Evolutionary conservation across 2,329 filamentous ascomycete species (phyloP).

Genomic region (Diaporthe capsici): DNA sequence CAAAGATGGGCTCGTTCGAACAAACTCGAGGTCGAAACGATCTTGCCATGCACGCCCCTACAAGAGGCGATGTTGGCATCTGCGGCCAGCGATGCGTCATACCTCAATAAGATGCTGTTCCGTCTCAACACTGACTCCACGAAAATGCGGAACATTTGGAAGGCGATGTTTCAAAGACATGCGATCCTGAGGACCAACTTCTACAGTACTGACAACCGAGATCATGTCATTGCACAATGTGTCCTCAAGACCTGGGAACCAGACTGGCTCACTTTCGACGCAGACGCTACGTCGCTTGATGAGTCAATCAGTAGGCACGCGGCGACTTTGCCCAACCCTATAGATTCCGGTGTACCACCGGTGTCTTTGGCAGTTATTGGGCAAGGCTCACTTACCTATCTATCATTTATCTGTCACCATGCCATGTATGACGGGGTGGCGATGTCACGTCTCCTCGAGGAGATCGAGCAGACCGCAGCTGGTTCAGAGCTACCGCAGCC

Average conservation of each 20-base stretch:
- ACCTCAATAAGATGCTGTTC: conserved; percentile 81
- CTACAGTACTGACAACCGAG: conserved; percentile 70
- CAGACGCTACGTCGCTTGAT: conserved; percentile 49
- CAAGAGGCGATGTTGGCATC: conserved; percentile 90
- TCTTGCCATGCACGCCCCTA: conserved; percentile 87
- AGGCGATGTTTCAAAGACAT: conserved; percentile 73
- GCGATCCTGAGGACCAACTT: conserved; percentile 86
- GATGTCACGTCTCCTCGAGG: conserved; percentile 76
- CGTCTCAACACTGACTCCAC: conserved; percentile 65
- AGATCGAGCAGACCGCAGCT: conserved; percentile 74
- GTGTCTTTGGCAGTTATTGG: conserved; percentile 60
- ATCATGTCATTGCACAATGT: conserved; percentile 79
- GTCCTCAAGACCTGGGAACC: conserved; percentile 66
- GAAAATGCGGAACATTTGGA: conserved; percentile 73
- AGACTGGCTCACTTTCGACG: conserved; percentile 57
- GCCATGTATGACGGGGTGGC: conserved; percentile 90
- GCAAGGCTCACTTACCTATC: conserved; percentile 50
- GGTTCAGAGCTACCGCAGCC: conserved; percentile 62
- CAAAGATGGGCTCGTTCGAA: conserved; percentile 50
- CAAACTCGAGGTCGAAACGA: conserved; percentile 59
- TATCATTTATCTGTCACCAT: conserved; percentile 77
- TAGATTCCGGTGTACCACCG: conserved; percentile 62
- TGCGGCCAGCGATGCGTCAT: conserved; percentile 63
- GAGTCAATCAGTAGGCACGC: conserved; percentile 57
- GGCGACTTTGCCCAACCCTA: conserved; percentile 51